Evolutionary conservation across 805 yeast genomes (phyloP), one percentile per base, ranked within the genome.

Genomic region (Tetrapisispora taiwanensis): DNA sequence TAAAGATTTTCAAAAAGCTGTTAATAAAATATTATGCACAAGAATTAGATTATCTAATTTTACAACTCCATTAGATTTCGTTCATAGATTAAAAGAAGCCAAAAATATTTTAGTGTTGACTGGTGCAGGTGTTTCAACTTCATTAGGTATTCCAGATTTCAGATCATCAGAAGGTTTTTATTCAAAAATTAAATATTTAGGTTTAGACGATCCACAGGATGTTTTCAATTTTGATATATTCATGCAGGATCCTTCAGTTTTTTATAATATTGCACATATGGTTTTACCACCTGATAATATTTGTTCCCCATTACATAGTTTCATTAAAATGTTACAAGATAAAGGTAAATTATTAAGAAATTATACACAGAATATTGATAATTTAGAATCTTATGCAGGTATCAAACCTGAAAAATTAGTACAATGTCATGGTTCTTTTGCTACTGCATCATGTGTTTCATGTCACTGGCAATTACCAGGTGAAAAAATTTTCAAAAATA

Each of bases 351-450:
- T 87, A 40, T 64, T 88, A 46, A 73, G 95, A 52, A 86, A 87
- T 60, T 87, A 88, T 63, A 86, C 96, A 1, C 96, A 87, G 59
- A 87, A 87, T 58, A 88, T 87, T 42, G 96, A 87, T 63, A 86
- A 88, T 58, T 62, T 87, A 48, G 95, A 87, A 65, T 74, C 76
- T 22, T 75, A 76, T 52, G 95, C 84, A 0, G 95, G 95, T 3
- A 72, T 87, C 6, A 61, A 69, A 7, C 62, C 69, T 1, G 84
- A 80, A 3, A 79, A 77, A 55, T 59, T 84, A 49, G 84, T 88
- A 24, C 95, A 87, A 61, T 87, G 96, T 57, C 96, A 87, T 62
- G 96, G 96, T 1, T 84, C 95, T 2, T 88, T 88, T 64, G 95
- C 94, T 0, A 74, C 76, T 0, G 95, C 95, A 9, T 76, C 87